Evolutionary conservation across 2,329 filamentous ascomycete genomes (phyloP).

Genomic region (Fusarium buxicola): DNA sequence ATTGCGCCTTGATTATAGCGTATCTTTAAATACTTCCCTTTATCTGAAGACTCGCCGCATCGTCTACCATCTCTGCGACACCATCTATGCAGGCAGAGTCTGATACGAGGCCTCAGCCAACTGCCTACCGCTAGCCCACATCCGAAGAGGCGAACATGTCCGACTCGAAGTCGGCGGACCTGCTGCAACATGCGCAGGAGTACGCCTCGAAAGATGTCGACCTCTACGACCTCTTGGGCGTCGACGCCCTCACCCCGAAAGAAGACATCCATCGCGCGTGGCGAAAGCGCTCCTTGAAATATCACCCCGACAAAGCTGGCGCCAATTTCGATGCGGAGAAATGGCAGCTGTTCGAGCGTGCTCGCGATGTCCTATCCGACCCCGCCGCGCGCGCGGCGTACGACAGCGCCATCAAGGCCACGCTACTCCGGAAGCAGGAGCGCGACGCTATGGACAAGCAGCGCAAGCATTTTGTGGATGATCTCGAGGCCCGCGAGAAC

Average conservation of each 20-base stretch:
- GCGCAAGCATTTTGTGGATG: conserved; percentile 82
- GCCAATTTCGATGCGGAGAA: conserved; percentile 79
- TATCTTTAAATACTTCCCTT: background rate
- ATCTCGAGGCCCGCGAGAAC: conserved; percentile 82
- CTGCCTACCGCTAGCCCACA: background rate
- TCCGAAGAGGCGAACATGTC: conserved; percentile 43
- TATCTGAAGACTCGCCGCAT: too few species aligned
- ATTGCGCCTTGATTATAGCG: background rate
- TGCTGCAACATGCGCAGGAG: conserved; percentile 65
- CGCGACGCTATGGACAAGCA: conserved; percentile 79
- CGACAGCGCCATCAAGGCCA: conserved; percentile 79
- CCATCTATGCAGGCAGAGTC: background rate
- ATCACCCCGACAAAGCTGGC: conserved; percentile 92
- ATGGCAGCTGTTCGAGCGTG: conserved; percentile 87
- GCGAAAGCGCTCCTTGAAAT: conserved; percentile 85
- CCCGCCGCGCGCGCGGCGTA: conserved; percentile 78
- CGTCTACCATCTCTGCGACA: background rate
- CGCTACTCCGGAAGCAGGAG: conserved; percentile 75
- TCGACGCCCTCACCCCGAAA: conserved; percentile 72
- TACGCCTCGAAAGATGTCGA: conserved; percentile 73
- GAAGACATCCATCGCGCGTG: conserved; percentile 86
- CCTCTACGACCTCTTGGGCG: conserved; percentile 80
- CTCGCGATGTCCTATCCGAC: conserved; percentile 85
- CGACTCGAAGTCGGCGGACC: conserved; percentile 58
- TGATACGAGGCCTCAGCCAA: background rate